Percentiles rank a stretch among this genome's conserved stretches.
Conservation (phyloP, 805 yeast species). For the Starmera dryadoides region DNA sequence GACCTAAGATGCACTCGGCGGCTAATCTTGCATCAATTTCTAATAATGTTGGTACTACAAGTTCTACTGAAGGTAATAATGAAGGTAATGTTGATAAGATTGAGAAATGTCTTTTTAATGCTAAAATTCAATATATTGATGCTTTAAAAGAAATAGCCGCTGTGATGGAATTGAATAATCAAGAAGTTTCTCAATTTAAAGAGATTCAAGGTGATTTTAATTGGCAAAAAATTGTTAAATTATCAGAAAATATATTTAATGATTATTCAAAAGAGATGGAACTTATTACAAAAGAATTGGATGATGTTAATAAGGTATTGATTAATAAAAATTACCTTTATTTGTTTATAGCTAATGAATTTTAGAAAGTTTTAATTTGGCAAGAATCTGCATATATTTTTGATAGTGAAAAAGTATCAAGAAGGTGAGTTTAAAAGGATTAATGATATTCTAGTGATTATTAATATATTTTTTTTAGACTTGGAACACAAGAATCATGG, state of each 20-base stretch:
- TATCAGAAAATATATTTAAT: slow-evolving; percentile 1
- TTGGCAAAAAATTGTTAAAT: slow-evolving; percentile 1
- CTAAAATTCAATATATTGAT: neutral
- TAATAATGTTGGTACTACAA: too few relatives aligned
- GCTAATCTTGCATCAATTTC: too few relatives aligned
- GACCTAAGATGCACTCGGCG: neutral
- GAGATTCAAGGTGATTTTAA: neutral
- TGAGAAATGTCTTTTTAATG: neutral
- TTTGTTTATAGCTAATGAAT: slow-evolving; percentile 1
- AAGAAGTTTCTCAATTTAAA: neutral
- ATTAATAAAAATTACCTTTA: neutral
- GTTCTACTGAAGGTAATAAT: neutral
- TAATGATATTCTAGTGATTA: neutral
- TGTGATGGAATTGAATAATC: neutral
- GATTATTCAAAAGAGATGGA: slow-evolving; percentile 17
- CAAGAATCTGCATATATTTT: slow-evolving; percentile 18
- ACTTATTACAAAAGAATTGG: slow-evolving; percentile 14
- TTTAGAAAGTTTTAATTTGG: slow-evolving; percentile 17
- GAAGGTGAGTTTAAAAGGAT: slow-evolving; percentile 1
- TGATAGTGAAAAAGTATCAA: slow-evolving; percentile 15
- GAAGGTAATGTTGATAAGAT: too few relatives aligned
- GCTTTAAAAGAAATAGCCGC: neutral
- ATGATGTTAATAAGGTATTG: slow-evolving; percentile 12
- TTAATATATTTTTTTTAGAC: neutral
- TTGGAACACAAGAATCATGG: slow-evolving; percentile 17